These are phyloP conservation scores for Chaetoceros muelleri DNA, from an alignment of 108 stramenopile species.

Conservation along the genomic window DNA sequence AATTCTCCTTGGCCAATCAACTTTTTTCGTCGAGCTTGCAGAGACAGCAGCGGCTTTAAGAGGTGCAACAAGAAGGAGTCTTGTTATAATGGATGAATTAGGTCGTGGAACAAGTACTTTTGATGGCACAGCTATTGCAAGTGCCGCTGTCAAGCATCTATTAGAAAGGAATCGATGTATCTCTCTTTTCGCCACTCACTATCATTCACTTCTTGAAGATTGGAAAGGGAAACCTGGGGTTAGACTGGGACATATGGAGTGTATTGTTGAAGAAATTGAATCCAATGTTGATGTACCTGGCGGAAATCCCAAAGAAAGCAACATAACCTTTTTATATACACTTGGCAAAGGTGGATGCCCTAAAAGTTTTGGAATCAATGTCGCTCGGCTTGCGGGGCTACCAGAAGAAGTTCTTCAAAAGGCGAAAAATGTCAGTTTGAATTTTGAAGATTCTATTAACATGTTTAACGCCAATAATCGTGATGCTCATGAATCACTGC, in stretches of 20 bases:
- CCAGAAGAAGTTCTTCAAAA: slow-evolving; percentile 84
- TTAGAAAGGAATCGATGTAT: slow-evolving; percentile 82
- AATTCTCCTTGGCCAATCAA: slow-evolving; percentile 96
- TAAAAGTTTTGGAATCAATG: slow-evolving; percentile 98
- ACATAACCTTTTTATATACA: slow-evolving; percentile 97
- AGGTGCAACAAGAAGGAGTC: slow-evolving; percentile 81
- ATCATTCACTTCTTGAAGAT: slow-evolving; percentile 93
- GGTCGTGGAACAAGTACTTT: slow-evolving; percentile 96
- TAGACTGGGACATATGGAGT: slow-evolving; percentile 97
- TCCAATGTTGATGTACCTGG: slow-evolving; percentile 13
- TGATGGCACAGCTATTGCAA: slow-evolving; percentile 99
- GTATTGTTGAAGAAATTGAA: slow-evolving; percentile 74
- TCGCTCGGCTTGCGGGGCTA: slow-evolving; percentile 93
- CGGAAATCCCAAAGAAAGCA: slow-evolving; percentile 29
- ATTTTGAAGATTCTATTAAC: slow-evolving; percentile 76
- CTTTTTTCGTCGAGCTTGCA: slow-evolving; percentile 98
- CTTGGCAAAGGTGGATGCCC: slow-evolving; percentile 90
- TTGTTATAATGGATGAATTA: slow-evolving; percentile 99
- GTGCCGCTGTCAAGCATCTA: slow-evolving; percentile 90
- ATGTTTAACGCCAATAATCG: slow-evolving; percentile 5
- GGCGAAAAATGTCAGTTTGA: slow-evolving; percentile 59
- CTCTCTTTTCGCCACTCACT: slow-evolving; percentile 97
- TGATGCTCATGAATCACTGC: no score
- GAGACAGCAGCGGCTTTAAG: slow-evolving; percentile 97
- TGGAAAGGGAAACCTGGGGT: slow-evolving; percentile 77